Conservation (phyloP, 2,329 filamentous ascomycete genomes). For the Colletotrichum scovillei region DNA sequence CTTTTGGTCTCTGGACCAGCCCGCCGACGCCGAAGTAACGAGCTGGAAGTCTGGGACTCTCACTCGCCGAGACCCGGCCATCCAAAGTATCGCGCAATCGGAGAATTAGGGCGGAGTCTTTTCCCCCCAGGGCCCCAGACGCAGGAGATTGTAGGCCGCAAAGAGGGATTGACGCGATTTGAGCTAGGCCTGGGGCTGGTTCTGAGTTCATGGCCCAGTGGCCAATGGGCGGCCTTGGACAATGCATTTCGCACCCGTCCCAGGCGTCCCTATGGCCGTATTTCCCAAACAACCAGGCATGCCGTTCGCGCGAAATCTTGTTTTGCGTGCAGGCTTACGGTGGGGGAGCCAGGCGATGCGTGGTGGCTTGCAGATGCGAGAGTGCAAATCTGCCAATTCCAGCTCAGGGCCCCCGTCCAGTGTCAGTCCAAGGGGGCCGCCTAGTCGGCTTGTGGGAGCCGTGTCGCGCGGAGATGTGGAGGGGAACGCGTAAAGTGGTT, state of each 20-base stretch:
- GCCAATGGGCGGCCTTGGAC: not conserved
- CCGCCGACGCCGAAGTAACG: too few relatives aligned
- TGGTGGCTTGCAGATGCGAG: constrained; percentile 36
- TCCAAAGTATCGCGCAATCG: constrained; percentile 22
- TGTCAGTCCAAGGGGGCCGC: constrained; percentile 1
- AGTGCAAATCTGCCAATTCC: constrained; percentile 28
- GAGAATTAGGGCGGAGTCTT: constrained; percentile 27
- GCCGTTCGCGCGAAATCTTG: constrained; percentile 34
- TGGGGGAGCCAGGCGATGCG: constrained; percentile 25
- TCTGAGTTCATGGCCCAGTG: not conserved
- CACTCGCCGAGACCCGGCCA: not conserved
- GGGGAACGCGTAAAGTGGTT: constrained; percentile 35
- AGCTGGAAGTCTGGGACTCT: not conserved
- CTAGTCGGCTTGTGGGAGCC: constrained; percentile 24
- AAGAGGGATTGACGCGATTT: not conserved
- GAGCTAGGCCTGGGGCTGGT: not conserved
- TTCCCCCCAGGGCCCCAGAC: not conserved
- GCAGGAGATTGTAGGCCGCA: constrained; percentile 10
- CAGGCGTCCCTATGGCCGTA: constrained; percentile 5
- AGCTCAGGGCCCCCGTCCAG: not conserved
- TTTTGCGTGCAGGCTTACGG: constrained; percentile 34
- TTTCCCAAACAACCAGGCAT: constrained; percentile 17
- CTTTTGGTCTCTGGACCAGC: not conserved
- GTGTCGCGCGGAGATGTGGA: constrained; percentile 24
- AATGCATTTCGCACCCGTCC: not conserved